Evolutionary conservation across 768 basidiomycete species (phyloP), one percentile per base, ranked within the genome.

Genomic region (Suillus decipiens): DNA sequence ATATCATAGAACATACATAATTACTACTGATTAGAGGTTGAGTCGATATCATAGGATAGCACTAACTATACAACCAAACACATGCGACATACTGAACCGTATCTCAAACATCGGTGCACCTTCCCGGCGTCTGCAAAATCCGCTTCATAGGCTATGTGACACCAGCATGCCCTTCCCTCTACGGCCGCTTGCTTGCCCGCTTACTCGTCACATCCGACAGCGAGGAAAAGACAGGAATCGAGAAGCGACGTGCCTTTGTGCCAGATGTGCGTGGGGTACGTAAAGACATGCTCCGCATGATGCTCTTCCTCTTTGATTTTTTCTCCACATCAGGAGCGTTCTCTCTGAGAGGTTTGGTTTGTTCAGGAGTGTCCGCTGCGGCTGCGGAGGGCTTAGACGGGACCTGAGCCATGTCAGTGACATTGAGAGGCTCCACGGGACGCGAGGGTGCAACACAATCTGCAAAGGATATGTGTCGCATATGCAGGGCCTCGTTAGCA

Each of bases 251-350:
- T n/a, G 39, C 4, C 28, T 67, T 57, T 19, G 42, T 17, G 9
- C 66, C 65, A 14, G 63, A 60, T 12, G 62, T 59, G 5, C 60
- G 70, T 0, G 66, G 59, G 10, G 1, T 31, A 22, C 64, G 58
- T 2, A 72, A 47, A 11, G 74, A 74, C 1, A n/a, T 24, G 7
- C 47, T 63, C 1, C 67, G 67, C 0, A 31, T n/a, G 39, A 47
- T 45, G 24, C 45, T 47, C 33, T 53, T 66, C 24, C 54, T 59
- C 37, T n/a, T 54, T 22, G 42, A 17, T n/a, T 24, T 28, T 34
- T 37, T 39, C n/a, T 31, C 28, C 37, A 14, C 10, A 9, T 19
- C n/a, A 3, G 41, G 53, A 17, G 55, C 37, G 12, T 50, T 10
- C 58, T 11, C 34, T 36, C 17, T 62, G 36, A n/a, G 15, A 31